Conservation (phyloP, 75 land plant genomes). For the Selaginella tamariscina region DNA sequence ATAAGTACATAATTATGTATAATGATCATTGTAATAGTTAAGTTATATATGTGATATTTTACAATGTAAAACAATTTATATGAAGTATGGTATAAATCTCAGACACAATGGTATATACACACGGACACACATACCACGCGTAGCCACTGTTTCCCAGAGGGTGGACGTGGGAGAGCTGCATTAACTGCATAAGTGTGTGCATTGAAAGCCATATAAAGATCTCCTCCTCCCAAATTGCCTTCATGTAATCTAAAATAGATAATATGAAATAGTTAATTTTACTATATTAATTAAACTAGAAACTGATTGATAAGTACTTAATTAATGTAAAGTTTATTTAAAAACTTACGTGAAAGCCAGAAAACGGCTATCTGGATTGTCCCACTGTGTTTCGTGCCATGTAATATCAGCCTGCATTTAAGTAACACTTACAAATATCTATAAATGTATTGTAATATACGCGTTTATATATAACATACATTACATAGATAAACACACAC, state of each 20-base stretch:
- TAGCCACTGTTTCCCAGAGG: constrained; percentile 49
- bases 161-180: constrained; percentile 48
- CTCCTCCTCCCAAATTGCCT: constrained; percentile 38
- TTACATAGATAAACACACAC: too few species aligned
- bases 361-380: constrained; percentile 64
- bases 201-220: constrained; percentile 80
- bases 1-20: neutral
- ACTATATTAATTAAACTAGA: constrained; percentile 16
- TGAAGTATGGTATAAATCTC: neutral
- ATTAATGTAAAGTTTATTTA: neutral
- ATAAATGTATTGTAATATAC: neutral
- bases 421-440: neutral
- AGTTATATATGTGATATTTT: neutral
- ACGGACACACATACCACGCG: constrained; percentile 51
- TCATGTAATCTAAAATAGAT: constrained; percentile 43
- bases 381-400: constrained; percentile 94
- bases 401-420: constrained; percentile 61
- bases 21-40: neutral
- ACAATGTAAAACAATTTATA: neutral
- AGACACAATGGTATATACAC: constrained; percentile 3
- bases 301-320: neutral
- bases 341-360: constrained; percentile 82
- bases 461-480: neutral
- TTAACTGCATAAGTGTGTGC: constrained; percentile 62
- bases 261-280: neutral